phyloP scores from a whole-genome alignment of 495 filamentous ascomycete species.

The Talaromyces borbonicus region DNA sequence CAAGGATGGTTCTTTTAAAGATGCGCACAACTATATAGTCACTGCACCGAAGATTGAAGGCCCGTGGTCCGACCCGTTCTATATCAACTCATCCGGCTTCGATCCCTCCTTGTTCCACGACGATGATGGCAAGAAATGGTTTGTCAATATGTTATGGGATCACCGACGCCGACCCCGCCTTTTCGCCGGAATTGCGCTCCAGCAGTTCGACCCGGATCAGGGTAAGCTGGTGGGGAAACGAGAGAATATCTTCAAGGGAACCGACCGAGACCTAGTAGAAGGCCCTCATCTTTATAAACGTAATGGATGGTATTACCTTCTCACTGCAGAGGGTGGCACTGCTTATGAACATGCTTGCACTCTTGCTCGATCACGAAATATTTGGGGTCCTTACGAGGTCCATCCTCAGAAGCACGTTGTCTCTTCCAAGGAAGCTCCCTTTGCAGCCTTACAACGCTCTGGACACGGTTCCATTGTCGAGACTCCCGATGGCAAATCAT shows the following conservation, averaged over 20 bases:
- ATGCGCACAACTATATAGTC: conserved; percentile 42
- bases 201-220: conserved; percentile 4
- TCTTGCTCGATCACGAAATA: conserved; percentile 40
- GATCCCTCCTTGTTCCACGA: conserved; percentile 53
- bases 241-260: conserved; percentile 46
- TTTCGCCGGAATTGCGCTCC: conserved; percentile 8
- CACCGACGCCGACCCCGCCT: conserved; percentile 1
- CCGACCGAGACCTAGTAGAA: conserved; percentile 45
- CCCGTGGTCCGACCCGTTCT: conserved; percentile 47
- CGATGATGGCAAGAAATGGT: conserved; percentile 34
- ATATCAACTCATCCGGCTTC: conserved; percentile 43
- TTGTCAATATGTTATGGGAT: conserved; percentile 9
- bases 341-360: conserved; percentile 45
- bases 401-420: conserved; percentile 8
- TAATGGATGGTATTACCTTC: conserved; percentile 47
- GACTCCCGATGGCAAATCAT: conserved; percentile 5
- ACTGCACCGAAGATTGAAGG: conserved; percentile 34
- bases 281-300: conserved; percentile 51
- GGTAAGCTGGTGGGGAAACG: conserved; percentile 5
- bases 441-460: conserved; percentile 8
- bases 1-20: conserved; percentile 8
- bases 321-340: conserved; percentile 55
- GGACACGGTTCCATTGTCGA: conserved; percentile 7
- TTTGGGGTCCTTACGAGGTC: conserved; percentile 42
- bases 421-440: conserved; percentile 6